phyloP scores from a whole-genome alignment of 2,329 filamentous ascomycete genomes.

The Thelonectria blattea region DNA sequence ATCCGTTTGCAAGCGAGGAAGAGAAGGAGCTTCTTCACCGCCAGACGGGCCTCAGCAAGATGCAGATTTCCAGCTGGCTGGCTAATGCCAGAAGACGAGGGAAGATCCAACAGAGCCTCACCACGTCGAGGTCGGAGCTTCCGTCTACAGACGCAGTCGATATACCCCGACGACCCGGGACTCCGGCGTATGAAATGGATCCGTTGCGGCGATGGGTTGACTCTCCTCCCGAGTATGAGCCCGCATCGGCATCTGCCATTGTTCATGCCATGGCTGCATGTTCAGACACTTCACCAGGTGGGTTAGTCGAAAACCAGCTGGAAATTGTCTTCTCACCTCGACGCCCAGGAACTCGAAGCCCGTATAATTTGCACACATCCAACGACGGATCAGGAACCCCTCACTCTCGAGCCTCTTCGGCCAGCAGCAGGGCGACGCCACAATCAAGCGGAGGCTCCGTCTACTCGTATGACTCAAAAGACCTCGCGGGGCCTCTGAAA shows the following conservation, averaged over 20 bases:
- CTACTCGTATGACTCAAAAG: constrained; percentile 18
- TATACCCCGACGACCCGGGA: constrained; percentile 9
- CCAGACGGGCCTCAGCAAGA: constrained; percentile 74
- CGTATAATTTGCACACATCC: neutral
- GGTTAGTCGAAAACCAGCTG: no score
- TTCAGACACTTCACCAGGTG: neutral
- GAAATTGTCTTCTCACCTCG: no score
- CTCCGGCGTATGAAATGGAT: constrained; percentile 14
- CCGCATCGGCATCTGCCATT: constrained; percentile 35
- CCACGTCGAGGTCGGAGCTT: neutral
- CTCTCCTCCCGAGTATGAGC: constrained; percentile 40
- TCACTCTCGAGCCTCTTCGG: constrained; percentile 26
- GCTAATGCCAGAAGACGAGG: constrained; percentile 80
- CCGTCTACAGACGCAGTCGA: neutral
- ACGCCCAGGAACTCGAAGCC: neutral
- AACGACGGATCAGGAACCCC: constrained; percentile 1
- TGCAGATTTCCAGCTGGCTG: constrained; percentile 85
- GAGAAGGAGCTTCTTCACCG: constrained; percentile 76
- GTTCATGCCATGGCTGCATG: constrained; percentile 31
- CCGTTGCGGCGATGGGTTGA: constrained; percentile 38
- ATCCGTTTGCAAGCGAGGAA: constrained; percentile 82
- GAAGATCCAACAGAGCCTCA: constrained; percentile 60
- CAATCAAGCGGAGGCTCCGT: constrained; percentile 22
- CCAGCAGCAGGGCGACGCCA: constrained; percentile 29
- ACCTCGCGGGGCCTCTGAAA: neutral